These are phyloP conservation scores for Ogataea saltuana DNA, from an alignment of 805 yeast genomes.

Conservation along the genomic window DNA sequence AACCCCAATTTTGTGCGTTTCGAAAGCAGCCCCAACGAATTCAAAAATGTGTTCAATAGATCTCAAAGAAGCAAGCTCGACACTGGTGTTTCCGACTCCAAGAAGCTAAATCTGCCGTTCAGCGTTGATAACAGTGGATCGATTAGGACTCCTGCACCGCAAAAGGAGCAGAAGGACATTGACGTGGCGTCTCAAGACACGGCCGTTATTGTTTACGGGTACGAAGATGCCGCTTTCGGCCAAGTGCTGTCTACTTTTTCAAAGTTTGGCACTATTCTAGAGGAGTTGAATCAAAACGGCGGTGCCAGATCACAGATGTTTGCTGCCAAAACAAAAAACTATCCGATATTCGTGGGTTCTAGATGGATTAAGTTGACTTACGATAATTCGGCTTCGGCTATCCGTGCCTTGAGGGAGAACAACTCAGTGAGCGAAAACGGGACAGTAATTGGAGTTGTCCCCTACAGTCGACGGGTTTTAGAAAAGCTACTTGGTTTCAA, in stretches of 20 bases:
- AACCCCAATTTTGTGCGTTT: conserved; percentile 38
- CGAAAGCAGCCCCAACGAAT: conserved; percentile 42
- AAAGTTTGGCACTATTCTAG: conserved; percentile 78
- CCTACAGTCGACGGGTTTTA: conserved; percentile 60
- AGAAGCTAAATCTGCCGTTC: conserved; percentile 20
- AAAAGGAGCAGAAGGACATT: conserved; percentile 29
- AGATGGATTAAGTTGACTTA: conserved; percentile 93
- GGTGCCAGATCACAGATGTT: background rate
- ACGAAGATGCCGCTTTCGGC: conserved; percentile 72
- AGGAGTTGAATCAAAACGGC: conserved; percentile 53
- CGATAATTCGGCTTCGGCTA: conserved; percentile 70
- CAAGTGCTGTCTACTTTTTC: conserved; percentile 70
- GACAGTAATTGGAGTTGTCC: conserved; percentile 60
- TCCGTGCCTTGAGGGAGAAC: conserved; percentile 82
- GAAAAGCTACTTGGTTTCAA: conserved; percentile 56
- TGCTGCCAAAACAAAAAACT: conserved; percentile 28
- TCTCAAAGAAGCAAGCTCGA: conserved; percentile 25
- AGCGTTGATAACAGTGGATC: conserved; percentile 9
- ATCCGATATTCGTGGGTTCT: conserved; percentile 79
- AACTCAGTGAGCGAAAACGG: conserved; percentile 68
- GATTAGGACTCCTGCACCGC: background rate
- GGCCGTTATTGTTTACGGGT: conserved; percentile 85
- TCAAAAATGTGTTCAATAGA: conserved; percentile 46
- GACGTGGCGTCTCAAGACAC: conserved; percentile 41
- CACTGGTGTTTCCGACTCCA: conserved; percentile 7